Percentiles rank a stretch among this genome's conserved stretches.
Conservation (phyloP, 495 filamentous ascomycete species). For the Thermothielavioides terrestris region DNA sequence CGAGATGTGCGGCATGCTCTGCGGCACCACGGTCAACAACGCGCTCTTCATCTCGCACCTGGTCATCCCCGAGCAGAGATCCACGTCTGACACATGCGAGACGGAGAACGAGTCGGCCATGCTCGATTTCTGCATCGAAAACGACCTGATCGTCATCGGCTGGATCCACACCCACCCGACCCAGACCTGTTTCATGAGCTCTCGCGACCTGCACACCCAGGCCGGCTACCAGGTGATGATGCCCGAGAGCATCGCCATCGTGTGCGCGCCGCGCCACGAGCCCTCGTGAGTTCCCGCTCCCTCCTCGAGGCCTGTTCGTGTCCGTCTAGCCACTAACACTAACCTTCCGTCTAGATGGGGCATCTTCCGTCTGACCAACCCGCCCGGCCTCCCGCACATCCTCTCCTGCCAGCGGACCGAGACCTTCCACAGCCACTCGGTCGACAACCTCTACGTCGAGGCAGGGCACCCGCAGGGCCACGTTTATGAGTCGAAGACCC, state of each 20-base stretch:
- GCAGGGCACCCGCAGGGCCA: slow-evolving; percentile 70
- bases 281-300: slow-evolving; percentile 54
- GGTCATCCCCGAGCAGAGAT: slow-evolving; percentile 82
- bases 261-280: slow-evolving; percentile 76
- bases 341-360: slow-evolving; percentile 54
- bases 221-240: slow-evolving; percentile 89
- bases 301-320: no score
- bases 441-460: slow-evolving; percentile 70
- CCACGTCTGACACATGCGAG: slow-evolving; percentile 88
- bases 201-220: slow-evolving; percentile 86
- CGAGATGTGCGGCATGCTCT: slow-evolving; percentile 91
- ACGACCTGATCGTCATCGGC: slow-evolving; percentile 82
- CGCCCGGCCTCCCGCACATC: slow-evolving; percentile 75
- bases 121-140: slow-evolving; percentile 76
- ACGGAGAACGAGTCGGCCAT: slow-evolving; percentile 75
- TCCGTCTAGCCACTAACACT: background rate
- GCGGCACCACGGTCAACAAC: slow-evolving; percentile 83
- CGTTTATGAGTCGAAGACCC: slow-evolving; percentile 54
- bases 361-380: slow-evolving; percentile 85
- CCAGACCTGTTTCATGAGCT: slow-evolving; percentile 97
- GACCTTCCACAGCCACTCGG: slow-evolving; percentile 65
- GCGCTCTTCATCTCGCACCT: slow-evolving; percentile 83
- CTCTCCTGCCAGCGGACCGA: slow-evolving; percentile 64
- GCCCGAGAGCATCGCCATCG: slow-evolving; percentile 90
- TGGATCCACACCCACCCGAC: slow-evolving; percentile 98